Evolutionary conservation across 371 early-diverging fungal genomes (phyloP), one percentile per base, ranked within the genome.

Genomic region (Mortierella sp.): DNA sequence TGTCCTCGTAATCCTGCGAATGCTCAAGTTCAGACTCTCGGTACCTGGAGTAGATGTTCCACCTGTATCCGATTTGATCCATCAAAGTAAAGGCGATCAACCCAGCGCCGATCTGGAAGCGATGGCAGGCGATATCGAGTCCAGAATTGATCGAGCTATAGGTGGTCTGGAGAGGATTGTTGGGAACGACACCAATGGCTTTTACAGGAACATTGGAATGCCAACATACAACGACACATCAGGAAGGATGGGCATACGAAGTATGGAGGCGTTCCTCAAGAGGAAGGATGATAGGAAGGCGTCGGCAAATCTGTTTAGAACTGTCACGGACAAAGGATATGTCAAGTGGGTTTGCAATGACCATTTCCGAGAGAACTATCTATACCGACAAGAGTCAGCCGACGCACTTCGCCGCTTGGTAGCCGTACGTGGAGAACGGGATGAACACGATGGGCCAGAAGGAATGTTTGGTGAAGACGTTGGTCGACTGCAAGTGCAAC

Each of bases 311-410:
- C 60, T 67, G 1, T 50, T 60, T 27, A 21, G 67, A 16, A 58
- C 60, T 29, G 22, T 34, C 29, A 40, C 31, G 2, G 21, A 28
- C 4, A 41, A 67, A 3, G 49, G 51, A n/a, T 22, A 45, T 17
- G 53, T 67, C 27, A 60, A 59, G 24, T 67, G 67, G 67, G 67
- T 67, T 13, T 67, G 67, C 22, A 22, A 9, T 9, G 67, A 67
- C 17, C 67, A 67, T 41, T 67, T 55, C 22, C 56, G 46, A 13
- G 57, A 56, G 7, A 34, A 34, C 10, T 34, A 34, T 10, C 34
- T 34, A 34, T 34, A 34, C 34, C 49, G 24, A 13, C 34, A 10
- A 34, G 7, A 34, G 34, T n/a, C n/a, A n/a, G n/a, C n/a, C n/a
- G 34, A 34, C 4, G 34, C 34, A 10, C 10, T 10, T 34, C 34